Conservation (phyloP, 2,329 filamentous ascomycete species). For the Camillea tinctor region DNA sequence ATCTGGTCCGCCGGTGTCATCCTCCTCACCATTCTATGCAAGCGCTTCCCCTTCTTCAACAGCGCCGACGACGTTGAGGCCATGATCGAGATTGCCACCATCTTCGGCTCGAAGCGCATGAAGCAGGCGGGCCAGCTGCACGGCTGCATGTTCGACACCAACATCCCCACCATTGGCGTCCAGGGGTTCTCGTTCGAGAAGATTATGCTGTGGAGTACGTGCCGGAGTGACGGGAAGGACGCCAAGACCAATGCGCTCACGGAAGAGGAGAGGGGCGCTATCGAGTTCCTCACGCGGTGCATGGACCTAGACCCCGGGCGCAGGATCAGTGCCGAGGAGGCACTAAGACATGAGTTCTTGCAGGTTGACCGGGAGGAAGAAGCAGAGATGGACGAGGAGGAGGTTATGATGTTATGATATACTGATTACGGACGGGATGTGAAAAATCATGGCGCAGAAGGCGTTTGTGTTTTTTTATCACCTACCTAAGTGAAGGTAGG, state of each 20-base stretch:
- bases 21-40: slow-evolving; percentile 86
- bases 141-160: slow-evolving; percentile 89
- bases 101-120: slow-evolving; percentile 87
- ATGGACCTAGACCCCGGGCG: slow-evolving; percentile 74
- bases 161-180: slow-evolving; percentile 84
- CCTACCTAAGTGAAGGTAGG: too few relatives aligned
- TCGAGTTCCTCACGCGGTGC: slow-evolving; percentile 69
- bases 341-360: slow-evolving; percentile 71
- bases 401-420: slow-evolving; percentile 41
- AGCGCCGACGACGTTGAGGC: slow-evolving; percentile 97
- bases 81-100: slow-evolving; percentile 94
- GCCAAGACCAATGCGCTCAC: slow-evolving; percentile 53
- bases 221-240: slow-evolving; percentile 61
- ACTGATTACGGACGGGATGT: background rate
- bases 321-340: slow-evolving; percentile 73
- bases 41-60: slow-evolving; percentile 97
- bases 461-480: too few relatives aligned
- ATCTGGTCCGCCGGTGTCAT: slow-evolving; percentile 98
- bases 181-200: slow-evolving; percentile 87
- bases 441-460: background rate
- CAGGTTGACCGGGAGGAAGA: slow-evolving; percentile 35
- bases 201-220: slow-evolving; percentile 93
- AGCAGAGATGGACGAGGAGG: slow-evolving; percentile 26
- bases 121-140: slow-evolving; percentile 78
- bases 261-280: slow-evolving; percentile 68